These are phyloP conservation scores for Madurella mycetomatis DNA, from an alignment of 2,329 filamentous ascomycete species.

Conservation along the genomic window DNA sequence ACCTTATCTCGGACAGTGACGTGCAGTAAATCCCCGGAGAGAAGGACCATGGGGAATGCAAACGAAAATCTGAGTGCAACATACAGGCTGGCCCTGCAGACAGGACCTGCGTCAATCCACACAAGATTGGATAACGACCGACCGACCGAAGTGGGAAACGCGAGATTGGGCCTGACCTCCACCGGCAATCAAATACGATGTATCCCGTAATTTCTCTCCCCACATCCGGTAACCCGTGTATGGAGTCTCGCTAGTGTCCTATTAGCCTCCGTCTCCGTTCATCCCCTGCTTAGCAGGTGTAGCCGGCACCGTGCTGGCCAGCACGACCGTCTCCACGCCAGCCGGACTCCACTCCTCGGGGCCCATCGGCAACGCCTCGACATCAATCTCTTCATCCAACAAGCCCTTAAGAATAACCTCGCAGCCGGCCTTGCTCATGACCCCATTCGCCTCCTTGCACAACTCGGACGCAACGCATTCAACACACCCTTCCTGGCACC, in stretches of 20 bases:
- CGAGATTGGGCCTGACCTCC: no score
- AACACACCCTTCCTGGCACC: conserved; percentile 74
- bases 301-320: conserved; percentile 62
- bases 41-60: no score
- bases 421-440: conserved; percentile 89
- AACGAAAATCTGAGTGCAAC: no score
- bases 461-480: conserved; percentile 84
- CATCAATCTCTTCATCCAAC: conserved; percentile 71
- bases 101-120: no score
- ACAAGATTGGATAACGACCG: no score
- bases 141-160: no score
- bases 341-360: conserved; percentile 64
- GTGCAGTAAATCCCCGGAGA: neutral
- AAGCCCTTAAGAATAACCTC: conserved; percentile 75
- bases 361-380: conserved; percentile 82
- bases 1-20: neutral
- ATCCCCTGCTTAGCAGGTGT: conserved; percentile 21
- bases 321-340: conserved; percentile 77
- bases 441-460: conserved; percentile 81
- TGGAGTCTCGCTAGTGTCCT: no score
- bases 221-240: conserved; percentile 25
- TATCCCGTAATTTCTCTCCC: no score
- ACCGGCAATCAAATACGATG: neutral
- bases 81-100: no score
- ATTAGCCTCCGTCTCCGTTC: conserved; percentile 19